These are phyloP conservation scores for Colletotrichum incanum DNA, from an alignment of 2,329 filamentous ascomycete species.

Conservation along the genomic window DNA sequence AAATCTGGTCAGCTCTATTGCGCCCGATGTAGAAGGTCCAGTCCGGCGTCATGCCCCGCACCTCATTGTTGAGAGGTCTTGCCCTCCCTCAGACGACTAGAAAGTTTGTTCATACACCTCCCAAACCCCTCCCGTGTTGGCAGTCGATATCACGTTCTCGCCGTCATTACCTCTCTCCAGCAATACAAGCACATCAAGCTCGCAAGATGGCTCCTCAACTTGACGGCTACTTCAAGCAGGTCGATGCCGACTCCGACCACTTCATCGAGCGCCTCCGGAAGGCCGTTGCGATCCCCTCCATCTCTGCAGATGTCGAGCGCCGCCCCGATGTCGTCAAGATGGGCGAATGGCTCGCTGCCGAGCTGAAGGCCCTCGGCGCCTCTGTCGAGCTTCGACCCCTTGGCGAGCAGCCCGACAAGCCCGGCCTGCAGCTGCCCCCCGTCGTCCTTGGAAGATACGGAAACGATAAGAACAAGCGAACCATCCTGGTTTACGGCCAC, in stretches of 20 bases:
- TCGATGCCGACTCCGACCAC: slow-evolving; percentile 82
- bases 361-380: slow-evolving; percentile 88
- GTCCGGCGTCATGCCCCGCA: slow-evolving; percentile 63
- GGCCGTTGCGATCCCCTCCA: slow-evolving; percentile 95
- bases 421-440: slow-evolving; percentile 91
- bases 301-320: slow-evolving; percentile 91
- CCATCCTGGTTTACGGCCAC: slow-evolving; percentile 97
- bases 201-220: slow-evolving; percentile 89
- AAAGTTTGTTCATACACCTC: slow-evolving; percentile 39
- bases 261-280: slow-evolving; percentile 93
- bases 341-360: slow-evolving; percentile 89
- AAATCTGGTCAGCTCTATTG: slow-evolving; percentile 43
- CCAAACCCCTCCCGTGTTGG: slow-evolving; percentile 36
- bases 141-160: slow-evolving; percentile 36
- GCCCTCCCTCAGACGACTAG: slow-evolving; percentile 37
- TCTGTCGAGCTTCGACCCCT: slow-evolving; percentile 88
- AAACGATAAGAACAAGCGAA: slow-evolving; percentile 91
- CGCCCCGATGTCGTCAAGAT: slow-evolving; percentile 96
- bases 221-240: slow-evolving; percentile 93
- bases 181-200: slow-evolving; percentile 72
- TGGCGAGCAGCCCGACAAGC: slow-evolving; percentile 92
- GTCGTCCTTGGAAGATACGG: slow-evolving; percentile 95
- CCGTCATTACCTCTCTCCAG: slow-evolving; percentile 67
- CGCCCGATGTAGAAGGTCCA: slow-evolving; percentile 44
- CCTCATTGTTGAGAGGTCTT: slow-evolving; percentile 51